These are phyloP conservation scores for Pistacia atlantica DNA, from an alignment of 345 rosid genomes.

Conservation along the genomic window DNA sequence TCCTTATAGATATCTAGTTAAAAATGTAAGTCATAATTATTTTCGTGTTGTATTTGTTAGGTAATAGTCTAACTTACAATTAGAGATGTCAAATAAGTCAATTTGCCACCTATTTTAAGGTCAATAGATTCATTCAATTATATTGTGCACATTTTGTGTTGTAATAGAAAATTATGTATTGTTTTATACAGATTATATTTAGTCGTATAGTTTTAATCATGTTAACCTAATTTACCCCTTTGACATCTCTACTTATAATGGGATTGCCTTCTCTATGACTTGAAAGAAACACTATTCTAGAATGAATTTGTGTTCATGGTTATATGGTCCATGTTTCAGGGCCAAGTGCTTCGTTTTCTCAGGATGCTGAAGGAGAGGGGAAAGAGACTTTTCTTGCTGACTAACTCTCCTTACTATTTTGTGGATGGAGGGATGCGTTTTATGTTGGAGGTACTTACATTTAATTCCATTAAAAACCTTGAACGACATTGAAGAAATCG, in stretches of 20 bases:
- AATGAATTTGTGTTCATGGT: conserved; percentile 12
- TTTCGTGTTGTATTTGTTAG: background rate
- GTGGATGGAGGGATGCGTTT: conserved; percentile 95
- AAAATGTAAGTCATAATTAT: conserved; percentile 56
- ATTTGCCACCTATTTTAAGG: no score
- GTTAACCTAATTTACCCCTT: no score
- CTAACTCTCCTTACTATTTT: conserved; percentile 93
- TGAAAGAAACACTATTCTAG: conserved; percentile 2
- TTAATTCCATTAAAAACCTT: background rate
- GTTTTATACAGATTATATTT: no score
- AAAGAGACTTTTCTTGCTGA: conserved; percentile 89
- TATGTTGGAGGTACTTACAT: conserved; percentile 76
- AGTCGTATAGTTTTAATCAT: no score
- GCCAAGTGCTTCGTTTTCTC: conserved; percentile 61
- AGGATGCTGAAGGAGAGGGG: conserved; percentile 84
- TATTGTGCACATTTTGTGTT: no score
- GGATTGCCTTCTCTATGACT: conserved; percentile 14
- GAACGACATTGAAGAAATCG: background rate
- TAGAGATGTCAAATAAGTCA: no score
- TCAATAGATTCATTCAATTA: no score
- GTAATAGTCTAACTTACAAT: background rate
- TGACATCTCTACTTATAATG: background rate
- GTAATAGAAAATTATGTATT: no score
- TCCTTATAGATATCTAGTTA: conserved; percentile 77
- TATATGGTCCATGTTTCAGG: conserved; percentile 44